These are phyloP conservation scores for Candida orba DNA, from an alignment of 805 yeast species.

Conservation along the genomic window DNA sequence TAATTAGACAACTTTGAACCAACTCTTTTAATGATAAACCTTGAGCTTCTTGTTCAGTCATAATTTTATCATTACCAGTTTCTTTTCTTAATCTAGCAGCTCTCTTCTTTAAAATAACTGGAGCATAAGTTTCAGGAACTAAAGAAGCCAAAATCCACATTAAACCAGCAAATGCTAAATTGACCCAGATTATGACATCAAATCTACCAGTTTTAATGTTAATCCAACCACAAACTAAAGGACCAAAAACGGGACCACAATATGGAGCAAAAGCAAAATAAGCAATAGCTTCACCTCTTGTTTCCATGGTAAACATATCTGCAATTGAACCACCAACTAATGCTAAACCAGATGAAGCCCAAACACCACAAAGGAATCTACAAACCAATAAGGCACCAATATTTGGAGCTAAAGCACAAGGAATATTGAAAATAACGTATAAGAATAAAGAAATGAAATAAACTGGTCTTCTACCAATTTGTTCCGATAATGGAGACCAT, in stretches of 20 bases:
- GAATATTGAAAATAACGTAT: conserved; percentile 75
- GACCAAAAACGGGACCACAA: conserved; percentile 89
- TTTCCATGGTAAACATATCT: conserved; percentile 74
- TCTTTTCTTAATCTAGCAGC: conserved; percentile 65
- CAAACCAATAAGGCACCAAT: conserved; percentile 76
- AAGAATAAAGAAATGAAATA: conserved; percentile 69
- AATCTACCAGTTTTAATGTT: conserved; percentile 60
- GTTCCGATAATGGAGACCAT: conserved; percentile 87
- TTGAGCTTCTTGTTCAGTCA: conserved; percentile 89
- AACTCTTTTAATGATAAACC: conserved; percentile 65
- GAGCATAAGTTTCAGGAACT: conserved; percentile 90
- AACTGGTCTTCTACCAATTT: conserved; percentile 79
- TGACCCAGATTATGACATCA: conserved; percentile 80
- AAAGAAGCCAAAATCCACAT: conserved; percentile 60
- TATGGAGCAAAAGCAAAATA: conserved; percentile 89
- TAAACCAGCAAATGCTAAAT: conserved; percentile 84
- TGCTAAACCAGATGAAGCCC: conserved; percentile 74
- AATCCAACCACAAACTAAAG: conserved; percentile 81
- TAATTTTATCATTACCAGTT: conserved; percentile 75
- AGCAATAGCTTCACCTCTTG: conserved; percentile 86
- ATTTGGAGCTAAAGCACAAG: conserved; percentile 79
- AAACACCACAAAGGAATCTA: conserved; percentile 83
- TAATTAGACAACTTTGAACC: conserved; percentile 59
- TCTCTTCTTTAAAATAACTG: conserved; percentile 62
- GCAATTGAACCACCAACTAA: conserved; percentile 89